These are phyloP conservation scores for Sophora flavescens DNA, from an alignment of 306 rosid species.

Conservation along the genomic window DNA sequence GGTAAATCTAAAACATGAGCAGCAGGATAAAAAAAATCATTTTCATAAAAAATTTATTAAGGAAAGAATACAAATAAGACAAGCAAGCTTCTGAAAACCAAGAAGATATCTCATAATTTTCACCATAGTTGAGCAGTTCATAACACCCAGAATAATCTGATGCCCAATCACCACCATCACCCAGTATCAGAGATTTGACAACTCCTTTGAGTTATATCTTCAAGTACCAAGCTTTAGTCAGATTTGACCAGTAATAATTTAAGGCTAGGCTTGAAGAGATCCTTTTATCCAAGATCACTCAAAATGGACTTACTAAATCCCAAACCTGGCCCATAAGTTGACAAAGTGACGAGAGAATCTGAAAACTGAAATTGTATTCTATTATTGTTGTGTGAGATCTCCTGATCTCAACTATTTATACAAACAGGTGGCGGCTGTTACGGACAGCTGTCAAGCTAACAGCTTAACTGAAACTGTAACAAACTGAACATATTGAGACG, in stretches of 20 bases:
- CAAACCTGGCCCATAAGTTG: slow-evolving; percentile 5
- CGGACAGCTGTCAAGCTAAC: no score
- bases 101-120: not conserved
- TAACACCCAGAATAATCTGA: no score
- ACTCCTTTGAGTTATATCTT: not conserved
- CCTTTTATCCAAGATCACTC: no score
- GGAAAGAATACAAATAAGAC: not conserved
- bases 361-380: no score
- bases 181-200: no score
- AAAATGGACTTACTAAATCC: not conserved
- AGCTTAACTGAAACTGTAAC: no score
- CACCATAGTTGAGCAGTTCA: not conserved
- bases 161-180: no score
- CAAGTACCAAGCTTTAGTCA: not conserved
- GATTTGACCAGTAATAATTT: not conserved
- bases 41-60: not conserved
- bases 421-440: no score
- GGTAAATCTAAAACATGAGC: slow-evolving; percentile 8
- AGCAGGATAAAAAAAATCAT: not conserved
- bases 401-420: no score
- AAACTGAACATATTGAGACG: no score
- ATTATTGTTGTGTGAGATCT: no score
- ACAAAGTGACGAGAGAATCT: not conserved
- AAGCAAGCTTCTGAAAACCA: not conserved
- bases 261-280: slow-evolving; percentile 1